phyloP scores from a whole-genome alignment of 2,329 filamentous ascomycete genomes.

The Venturia pyrina region DNA sequence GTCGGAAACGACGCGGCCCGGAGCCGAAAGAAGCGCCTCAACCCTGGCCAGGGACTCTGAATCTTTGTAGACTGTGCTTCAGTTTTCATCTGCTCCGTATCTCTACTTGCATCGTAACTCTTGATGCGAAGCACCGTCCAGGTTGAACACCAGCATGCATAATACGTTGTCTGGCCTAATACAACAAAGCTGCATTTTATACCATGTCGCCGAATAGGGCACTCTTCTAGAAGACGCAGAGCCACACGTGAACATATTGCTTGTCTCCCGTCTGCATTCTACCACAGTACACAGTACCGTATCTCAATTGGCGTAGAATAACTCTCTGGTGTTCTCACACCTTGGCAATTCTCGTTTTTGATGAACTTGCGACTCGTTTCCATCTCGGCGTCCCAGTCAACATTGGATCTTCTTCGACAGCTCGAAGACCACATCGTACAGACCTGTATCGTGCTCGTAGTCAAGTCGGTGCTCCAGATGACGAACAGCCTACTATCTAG shows the following conservation, averaged over 20 bases:
- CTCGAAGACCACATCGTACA: background rate
- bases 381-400: background rate
- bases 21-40: no score
- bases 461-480: background rate
- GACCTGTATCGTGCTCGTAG: background rate
- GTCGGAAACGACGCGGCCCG: no score
- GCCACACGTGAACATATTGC: background rate
- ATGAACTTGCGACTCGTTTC: background rate
- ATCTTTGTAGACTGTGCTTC: no score
- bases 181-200: background rate
- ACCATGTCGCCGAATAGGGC: background rate
- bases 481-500: no score
- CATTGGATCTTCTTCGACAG: background rate
- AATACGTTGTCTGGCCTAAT: background rate
- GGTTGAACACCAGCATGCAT: background rate
- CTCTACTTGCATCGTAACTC: background rate
- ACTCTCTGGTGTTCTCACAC: no score
- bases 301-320: no score
- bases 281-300: no score
- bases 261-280: background rate
- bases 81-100: no score
- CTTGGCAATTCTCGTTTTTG: no score
- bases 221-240: slow-evolving; percentile 3
- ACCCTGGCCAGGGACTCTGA: no score
- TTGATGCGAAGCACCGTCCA: background rate